Conservation (phyloP, 345 rosid species). For the Adansonia digitata region DNA sequence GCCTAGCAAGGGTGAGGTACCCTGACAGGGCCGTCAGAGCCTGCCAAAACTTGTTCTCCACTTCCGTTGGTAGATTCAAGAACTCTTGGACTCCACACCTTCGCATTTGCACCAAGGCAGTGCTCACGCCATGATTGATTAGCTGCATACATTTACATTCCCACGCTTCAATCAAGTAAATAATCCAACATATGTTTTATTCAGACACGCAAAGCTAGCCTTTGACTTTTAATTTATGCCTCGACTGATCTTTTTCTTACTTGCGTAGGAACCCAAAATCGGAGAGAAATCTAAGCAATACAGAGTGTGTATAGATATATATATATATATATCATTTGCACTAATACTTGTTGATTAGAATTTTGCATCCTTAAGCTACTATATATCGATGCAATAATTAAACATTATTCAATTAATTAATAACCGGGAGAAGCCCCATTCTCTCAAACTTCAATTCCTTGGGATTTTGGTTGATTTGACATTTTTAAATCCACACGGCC, state of each 20-base stretch:
- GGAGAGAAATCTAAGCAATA: not conserved
- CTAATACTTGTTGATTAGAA: too few relatives aligned
- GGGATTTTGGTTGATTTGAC: too few relatives aligned
- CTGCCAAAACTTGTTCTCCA: too few relatives aligned
- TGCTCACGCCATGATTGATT: too few relatives aligned
- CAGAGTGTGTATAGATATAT: too few relatives aligned
- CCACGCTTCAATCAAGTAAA: too few relatives aligned
- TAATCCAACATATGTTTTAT: not conserved
- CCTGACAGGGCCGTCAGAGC: too few relatives aligned
- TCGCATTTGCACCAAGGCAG: constrained; percentile 19
- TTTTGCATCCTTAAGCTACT: not conserved
- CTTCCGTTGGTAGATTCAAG: constrained; percentile 28
- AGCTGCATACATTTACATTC: too few relatives aligned
- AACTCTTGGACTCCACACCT: constrained; percentile 24
- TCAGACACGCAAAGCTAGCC: not conserved
- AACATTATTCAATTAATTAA: not conserved
- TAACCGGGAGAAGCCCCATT: constrained; percentile 3
- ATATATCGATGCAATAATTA: not conserved
- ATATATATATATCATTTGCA: too few relatives aligned
- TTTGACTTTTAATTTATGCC: not conserved
- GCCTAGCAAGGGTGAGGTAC: too few relatives aligned
- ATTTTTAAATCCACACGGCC: too few relatives aligned
- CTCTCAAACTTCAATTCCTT: not conserved
- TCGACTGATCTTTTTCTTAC: not conserved
- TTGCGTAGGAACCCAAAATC: not conserved